phyloP scores from a whole-genome alignment of 306 rosid species.

The Crotalaria pallida region DNA sequence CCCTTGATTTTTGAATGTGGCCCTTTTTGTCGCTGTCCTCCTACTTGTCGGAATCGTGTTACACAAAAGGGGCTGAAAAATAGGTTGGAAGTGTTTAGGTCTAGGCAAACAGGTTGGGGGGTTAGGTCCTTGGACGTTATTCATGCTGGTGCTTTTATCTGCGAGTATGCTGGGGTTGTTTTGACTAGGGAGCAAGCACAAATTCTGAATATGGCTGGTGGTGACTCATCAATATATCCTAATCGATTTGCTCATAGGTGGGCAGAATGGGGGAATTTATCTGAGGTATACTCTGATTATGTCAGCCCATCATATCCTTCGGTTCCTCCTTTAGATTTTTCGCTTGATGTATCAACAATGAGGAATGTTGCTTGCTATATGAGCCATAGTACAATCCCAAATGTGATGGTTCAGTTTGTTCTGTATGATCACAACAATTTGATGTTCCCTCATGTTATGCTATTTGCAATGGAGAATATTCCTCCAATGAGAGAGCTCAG shows the following conservation, averaged over 20 bases:
- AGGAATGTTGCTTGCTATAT: constrained; percentile 94
- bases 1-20: constrained; percentile 94
- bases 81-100: constrained; percentile 85
- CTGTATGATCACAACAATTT: constrained; percentile 85
- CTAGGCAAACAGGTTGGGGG: constrained; percentile 89
- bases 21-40: constrained; percentile 78
- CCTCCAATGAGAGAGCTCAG: constrained; percentile 98
- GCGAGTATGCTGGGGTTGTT: constrained; percentile 88
- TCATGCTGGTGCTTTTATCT: constrained; percentile 86
- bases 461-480: constrained; percentile 89
- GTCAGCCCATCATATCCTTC: constrained; percentile 77
- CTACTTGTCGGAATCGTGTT: constrained; percentile 70
- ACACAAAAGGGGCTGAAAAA: constrained; percentile 62
- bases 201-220: constrained; percentile 83
- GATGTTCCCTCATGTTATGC: constrained; percentile 96
- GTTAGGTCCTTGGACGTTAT: constrained; percentile 86
- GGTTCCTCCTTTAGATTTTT: constrained; percentile 85
- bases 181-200: constrained; percentile 82
- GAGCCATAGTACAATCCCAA: constrained; percentile 74
- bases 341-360: constrained; percentile 85
- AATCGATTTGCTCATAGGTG: constrained; percentile 70
- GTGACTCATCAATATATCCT: constrained; percentile 72
- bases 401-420: constrained; percentile 85
- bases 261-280: constrained; percentile 97
- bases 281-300: constrained; percentile 56